Evolutionary conservation across 441 rosid genomes (phyloP).

Genomic region (Gossypium lobatum): DNA sequence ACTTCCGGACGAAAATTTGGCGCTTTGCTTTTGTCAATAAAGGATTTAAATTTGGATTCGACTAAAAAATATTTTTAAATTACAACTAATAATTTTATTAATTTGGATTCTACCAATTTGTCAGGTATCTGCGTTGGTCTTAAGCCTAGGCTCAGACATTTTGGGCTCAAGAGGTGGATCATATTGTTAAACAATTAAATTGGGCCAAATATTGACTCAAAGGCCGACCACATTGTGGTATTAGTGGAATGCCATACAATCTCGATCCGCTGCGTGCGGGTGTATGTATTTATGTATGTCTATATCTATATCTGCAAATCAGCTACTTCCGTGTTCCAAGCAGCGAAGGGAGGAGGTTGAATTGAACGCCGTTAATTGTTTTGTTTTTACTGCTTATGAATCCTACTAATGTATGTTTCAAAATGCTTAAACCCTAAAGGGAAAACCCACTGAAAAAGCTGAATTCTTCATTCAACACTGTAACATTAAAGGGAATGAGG

Average conservation of each 20-base stretch:
- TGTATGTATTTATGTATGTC: neutral
- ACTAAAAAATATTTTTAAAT: too few species aligned
- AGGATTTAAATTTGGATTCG: too few species aligned
- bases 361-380: neutral
- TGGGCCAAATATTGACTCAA: neutral
- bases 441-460: neutral
- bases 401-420: neutral
- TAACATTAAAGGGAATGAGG: conserved; percentile 20
- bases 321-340: neutral
- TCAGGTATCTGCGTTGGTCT: neutral
- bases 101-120: too few species aligned
- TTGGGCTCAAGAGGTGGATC: neutral
- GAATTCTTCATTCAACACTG: neutral
- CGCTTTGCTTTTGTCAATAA: too few species aligned
- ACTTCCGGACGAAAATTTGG: too few species aligned
- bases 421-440: conserved; percentile 17
- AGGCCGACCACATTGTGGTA: neutral
- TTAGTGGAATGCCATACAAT: neutral
- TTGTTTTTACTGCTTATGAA: neutral
- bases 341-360: neutral
- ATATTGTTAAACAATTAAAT: neutral
- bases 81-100: too few species aligned
- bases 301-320: neutral
- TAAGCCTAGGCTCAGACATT: neutral
- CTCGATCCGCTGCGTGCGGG: neutral